These are phyloP conservation scores for Chaetomium tenue DNA, from an alignment of 495 filamentous ascomycete species.

Conservation along the genomic window DNA sequence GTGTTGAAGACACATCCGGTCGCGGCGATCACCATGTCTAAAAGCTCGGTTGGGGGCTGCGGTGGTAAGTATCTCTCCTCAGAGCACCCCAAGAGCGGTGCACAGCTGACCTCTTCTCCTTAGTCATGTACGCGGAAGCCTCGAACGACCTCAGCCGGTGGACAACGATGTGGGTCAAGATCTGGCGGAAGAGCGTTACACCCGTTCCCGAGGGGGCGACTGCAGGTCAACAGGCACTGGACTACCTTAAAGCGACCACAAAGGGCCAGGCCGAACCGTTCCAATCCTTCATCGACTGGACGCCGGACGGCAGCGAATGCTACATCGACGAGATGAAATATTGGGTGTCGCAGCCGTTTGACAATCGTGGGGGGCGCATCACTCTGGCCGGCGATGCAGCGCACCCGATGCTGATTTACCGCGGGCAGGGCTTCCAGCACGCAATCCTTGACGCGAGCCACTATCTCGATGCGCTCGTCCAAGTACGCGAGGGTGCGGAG, in stretches of 20 bases:
- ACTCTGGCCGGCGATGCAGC: slow-evolving; percentile 59
- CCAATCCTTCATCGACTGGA: slow-evolving; percentile 42
- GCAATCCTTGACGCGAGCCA: slow-evolving; percentile 46
- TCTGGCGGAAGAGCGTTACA: slow-evolving; percentile 32
- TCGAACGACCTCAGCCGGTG: slow-evolving; percentile 39
- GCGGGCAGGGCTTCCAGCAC: slow-evolving; percentile 56
- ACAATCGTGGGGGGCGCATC: slow-evolving; percentile 49
- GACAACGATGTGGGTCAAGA: slow-evolving; percentile 40
- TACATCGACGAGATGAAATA: slow-evolving; percentile 39
- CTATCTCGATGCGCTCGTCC: slow-evolving; percentile 39
- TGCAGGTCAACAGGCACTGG: slow-evolving; percentile 33
- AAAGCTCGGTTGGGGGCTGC: slow-evolving; percentile 21
- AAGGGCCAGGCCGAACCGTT: slow-evolving; percentile 41
- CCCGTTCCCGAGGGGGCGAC: slow-evolving; percentile 18
- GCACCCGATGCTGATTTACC: slow-evolving; percentile 57
- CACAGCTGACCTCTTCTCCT: not conserved
- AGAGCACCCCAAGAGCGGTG: too few species aligned
- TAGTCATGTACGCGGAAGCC: slow-evolving; percentile 29
- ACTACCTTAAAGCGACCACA: slow-evolving; percentile 41
- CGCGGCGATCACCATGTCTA: slow-evolving; percentile 31
- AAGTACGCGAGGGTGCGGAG: slow-evolving; percentile 25
- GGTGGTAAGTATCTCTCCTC: slow-evolving; percentile 18
- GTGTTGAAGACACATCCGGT: slow-evolving; percentile 34
- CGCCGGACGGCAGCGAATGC: slow-evolving; percentile 41
- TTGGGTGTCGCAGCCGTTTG: slow-evolving; percentile 43